phyloP scores from a whole-genome alignment of 371 early-diverging fungal species.

The Dichotomocladium elegans region DNA sequence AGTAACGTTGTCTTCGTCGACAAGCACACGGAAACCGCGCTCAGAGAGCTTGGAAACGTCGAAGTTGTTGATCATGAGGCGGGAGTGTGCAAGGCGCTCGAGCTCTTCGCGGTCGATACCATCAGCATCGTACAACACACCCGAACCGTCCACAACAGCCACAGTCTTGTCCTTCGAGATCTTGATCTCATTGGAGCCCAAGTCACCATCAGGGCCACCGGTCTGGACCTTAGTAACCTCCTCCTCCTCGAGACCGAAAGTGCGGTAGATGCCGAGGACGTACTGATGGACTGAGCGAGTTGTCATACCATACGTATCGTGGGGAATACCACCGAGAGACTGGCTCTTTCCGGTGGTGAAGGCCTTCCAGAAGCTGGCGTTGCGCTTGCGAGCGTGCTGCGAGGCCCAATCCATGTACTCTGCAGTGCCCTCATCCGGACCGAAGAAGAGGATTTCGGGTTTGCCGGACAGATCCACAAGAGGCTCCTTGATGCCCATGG shows the following conservation, averaged over 20 bases:
- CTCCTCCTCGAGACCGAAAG: slow-evolving; percentile 78
- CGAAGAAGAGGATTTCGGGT: slow-evolving; percentile 97
- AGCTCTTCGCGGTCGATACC: slow-evolving; percentile 91
- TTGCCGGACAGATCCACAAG: slow-evolving; percentile 88
- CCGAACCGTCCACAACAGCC: slow-evolving; percentile 94
- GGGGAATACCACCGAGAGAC: slow-evolving; percentile 95
- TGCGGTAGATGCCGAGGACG: slow-evolving; percentile 92
- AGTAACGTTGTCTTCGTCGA: slow-evolving; percentile 87
- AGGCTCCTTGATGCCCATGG: slow-evolving; percentile 95
- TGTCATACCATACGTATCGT: slow-evolving; percentile 97
- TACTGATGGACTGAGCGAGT: slow-evolving; percentile 98
- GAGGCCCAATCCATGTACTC: slow-evolving; percentile 99
- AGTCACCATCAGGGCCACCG: slow-evolving; percentile 97
- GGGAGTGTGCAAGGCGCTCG: slow-evolving; percentile 70
- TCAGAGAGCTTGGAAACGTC: slow-evolving; percentile 74
- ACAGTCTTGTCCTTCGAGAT: slow-evolving; percentile 95
- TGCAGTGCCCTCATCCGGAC: slow-evolving; percentile 98
- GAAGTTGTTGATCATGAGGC: slow-evolving; percentile 90
- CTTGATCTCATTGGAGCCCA: slow-evolving; percentile 98
- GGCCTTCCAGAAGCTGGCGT: slow-evolving; percentile 97
- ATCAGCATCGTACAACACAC: slow-evolving; percentile 89
- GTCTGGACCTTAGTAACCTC: slow-evolving; percentile 90
- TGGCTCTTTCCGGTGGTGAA: slow-evolving; percentile 98
- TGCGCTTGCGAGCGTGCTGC: slow-evolving; percentile 88
- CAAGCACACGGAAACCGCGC: slow-evolving; percentile 89